phyloP scores from a whole-genome alignment of 495 filamentous ascomycete genomes.

The Annulohypoxylon maeteangense region DNA sequence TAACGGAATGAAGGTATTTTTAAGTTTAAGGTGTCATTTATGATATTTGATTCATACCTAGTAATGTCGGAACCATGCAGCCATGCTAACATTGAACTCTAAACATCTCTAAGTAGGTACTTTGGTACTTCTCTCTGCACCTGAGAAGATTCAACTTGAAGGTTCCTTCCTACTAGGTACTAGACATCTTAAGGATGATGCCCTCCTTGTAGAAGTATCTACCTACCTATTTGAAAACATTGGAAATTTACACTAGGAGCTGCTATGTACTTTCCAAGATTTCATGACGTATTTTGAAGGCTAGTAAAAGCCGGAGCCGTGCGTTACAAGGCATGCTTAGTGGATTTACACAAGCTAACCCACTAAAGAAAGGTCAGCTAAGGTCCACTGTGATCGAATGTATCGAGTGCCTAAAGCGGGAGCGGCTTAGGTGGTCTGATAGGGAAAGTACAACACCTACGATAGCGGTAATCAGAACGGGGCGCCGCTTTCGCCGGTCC shows the following conservation, averaged over 20 bases:
- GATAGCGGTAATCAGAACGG: conserved; percentile 11
- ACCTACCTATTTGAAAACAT: not conserved
- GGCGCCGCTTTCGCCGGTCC: conserved; percentile 40
- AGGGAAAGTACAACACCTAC: not conserved
- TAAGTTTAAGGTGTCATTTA: not conserved
- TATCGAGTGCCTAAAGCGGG: not conserved
- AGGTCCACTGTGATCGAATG: not conserved
- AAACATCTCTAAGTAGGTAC: too few relatives aligned
- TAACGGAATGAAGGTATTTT: not conserved
- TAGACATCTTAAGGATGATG: too few relatives aligned
- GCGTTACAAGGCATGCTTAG: not conserved
- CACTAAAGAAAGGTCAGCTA: not conserved
- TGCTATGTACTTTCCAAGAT: not conserved
- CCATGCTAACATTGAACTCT: too few relatives aligned
- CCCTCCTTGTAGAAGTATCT: too few relatives aligned
- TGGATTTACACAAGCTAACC: not conserved
- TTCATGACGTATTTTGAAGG: not conserved
- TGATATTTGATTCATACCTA: not conserved
- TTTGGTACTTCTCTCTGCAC: too few relatives aligned
- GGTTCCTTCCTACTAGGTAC: not conserved
- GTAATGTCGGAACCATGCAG: not conserved
- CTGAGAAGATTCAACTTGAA: too few relatives aligned
- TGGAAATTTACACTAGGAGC: not conserved
- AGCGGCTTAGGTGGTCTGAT: not conserved
- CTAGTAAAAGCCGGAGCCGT: conserved; percentile 2